phyloP scores from a whole-genome alignment of 768 basidiomycete genomes.

The Pulveroboletus sp. region DNA sequence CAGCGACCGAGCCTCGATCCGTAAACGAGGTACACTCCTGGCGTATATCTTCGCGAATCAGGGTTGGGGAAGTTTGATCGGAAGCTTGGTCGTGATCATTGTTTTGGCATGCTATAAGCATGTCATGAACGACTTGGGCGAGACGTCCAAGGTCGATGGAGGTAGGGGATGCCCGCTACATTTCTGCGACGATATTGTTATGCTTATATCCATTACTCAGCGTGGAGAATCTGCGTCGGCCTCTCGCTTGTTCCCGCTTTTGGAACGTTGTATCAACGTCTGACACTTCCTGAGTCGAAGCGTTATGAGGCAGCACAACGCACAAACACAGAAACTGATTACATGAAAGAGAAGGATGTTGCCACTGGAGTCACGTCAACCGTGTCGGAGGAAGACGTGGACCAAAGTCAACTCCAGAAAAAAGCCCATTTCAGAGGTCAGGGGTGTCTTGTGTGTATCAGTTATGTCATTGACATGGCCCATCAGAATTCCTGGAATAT shows the following conservation, averaged over 20 bases:
- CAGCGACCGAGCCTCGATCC: conserved; percentile 61
- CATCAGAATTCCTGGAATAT: conserved; percentile 59
- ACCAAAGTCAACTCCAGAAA: conserved; percentile 31
- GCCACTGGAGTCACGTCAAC: not conserved
- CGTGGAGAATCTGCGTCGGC: conserved; percentile 76
- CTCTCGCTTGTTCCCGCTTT: conserved; percentile 74
- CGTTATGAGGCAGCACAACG: conserved; percentile 47
- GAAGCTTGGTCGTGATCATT: conserved; percentile 59
- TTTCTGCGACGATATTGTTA: not conserved
- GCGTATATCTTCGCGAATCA: conserved; percentile 75
- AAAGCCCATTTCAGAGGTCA: conserved; percentile 54
- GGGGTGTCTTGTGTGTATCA: not conserved
- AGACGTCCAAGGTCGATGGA: conserved; percentile 68
- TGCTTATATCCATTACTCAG: conserved; percentile 25
- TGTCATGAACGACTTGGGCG: conserved; percentile 55
- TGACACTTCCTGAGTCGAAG: conserved; percentile 69
- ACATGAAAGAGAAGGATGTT: conserved; percentile 33
- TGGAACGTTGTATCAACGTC: conserved; percentile 70
- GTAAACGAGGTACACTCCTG: conserved; percentile 71
- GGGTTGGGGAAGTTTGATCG: conserved; percentile 74
- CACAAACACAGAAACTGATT: conserved; percentile 25
- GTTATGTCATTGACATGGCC: not conserved
- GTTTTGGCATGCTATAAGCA: conserved; percentile 62
- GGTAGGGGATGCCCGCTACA: conserved; percentile 37
- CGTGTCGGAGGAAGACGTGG: conserved; percentile 1